Percentiles rank a stretch among this genome's conserved stretches.
phyloP scores from a whole-genome alignment of 352 stramenopile genomes.

The Globisporangium orthogonon region DNA sequence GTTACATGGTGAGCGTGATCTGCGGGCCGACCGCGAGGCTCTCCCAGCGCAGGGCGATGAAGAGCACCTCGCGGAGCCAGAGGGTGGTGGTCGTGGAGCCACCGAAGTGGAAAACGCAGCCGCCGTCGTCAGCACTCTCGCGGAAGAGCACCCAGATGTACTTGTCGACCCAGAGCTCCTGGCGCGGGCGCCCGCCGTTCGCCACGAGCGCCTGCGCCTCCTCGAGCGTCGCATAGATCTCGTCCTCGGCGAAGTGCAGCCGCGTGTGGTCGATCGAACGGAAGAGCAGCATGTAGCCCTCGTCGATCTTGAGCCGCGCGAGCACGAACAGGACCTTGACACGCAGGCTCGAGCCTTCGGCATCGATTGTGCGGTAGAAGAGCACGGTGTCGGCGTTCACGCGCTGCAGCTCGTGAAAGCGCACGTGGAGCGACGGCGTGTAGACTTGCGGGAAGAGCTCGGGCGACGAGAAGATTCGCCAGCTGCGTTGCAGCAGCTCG shows the following conservation, averaged over 20 bases:
- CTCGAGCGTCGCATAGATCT: conserved; percentile 14
- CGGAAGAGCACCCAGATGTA: conserved; percentile 63
- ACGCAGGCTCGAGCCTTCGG: conserved; percentile 21
- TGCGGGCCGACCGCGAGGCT: conserved; percentile 44
- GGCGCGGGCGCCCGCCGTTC: conserved; percentile 6
- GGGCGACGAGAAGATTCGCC: conserved; percentile 46
- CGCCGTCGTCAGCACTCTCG: conserved; percentile 16
- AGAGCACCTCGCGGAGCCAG: conserved; percentile 64
- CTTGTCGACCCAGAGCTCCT: conserved; percentile 52
- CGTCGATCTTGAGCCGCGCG: conserved; percentile 38
- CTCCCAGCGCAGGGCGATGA: conserved; percentile 64
- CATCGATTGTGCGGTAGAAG: conserved; percentile 45
- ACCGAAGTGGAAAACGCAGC: conserved; percentile 56
- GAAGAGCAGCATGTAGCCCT: conserved; percentile 65
- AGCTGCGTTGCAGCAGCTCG: conserved; percentile 44
- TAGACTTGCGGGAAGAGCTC: conserved; percentile 47
- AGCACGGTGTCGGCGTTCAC: conserved; percentile 52
- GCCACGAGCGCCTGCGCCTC: conserved; percentile 7
- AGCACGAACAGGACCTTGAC: conserved; percentile 63
- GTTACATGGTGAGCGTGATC: conserved; percentile 11
- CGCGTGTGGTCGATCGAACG: conserved; percentile 40
- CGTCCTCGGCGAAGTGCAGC: conserved; percentile 42
- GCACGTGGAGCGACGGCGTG: conserved; percentile 27
- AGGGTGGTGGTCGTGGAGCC: conserved; percentile 37
- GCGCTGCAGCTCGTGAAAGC: conserved; percentile 41